A percentile compares a stretch with the other conserved stretches of the same genome.
These are phyloP conservation scores for Boletus rubropictus DNA, from an alignment of 768 basidiomycete species.

Conservation along the genomic window DNA sequence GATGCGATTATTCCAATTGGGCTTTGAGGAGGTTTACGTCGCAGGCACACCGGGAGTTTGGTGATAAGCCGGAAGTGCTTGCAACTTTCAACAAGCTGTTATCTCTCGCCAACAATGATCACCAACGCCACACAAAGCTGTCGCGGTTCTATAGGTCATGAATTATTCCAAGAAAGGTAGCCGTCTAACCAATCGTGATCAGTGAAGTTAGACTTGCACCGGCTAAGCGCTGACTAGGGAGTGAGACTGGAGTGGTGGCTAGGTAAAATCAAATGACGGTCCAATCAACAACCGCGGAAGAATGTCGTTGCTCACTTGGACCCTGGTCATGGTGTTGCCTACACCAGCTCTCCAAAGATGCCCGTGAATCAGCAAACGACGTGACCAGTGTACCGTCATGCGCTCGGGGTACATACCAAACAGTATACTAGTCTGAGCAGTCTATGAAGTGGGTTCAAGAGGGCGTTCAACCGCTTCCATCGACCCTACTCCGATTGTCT, in stretches of 20 bases:
- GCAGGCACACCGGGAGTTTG: constrained; percentile 16
- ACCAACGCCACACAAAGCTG: constrained; percentile 12
- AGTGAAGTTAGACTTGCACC: too few species aligned
- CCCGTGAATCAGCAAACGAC: not conserved
- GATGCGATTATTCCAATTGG: not conserved
- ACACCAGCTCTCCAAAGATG: not conserved
- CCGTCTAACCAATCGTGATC: not conserved
- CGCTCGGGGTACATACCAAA: constrained; percentile 9
- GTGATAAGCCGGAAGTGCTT: constrained; percentile 5
- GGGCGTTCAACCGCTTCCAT: not conserved
- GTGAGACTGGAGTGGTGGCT: too few species aligned
- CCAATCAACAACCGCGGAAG: too few species aligned
- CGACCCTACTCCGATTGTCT: not conserved
- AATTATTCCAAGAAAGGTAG: not conserved
- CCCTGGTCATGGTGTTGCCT: too few species aligned
- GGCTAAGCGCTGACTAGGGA: too few species aligned
- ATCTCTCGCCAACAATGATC: constrained; percentile 13
- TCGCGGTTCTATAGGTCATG: not conserved
- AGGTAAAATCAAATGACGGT: too few species aligned
- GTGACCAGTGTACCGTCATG: not conserved
- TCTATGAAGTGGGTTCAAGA: not conserved
- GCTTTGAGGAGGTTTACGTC: not conserved
- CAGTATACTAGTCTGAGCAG: not conserved
- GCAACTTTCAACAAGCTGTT: constrained; percentile 5
- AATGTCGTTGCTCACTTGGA: too few species aligned